phyloP scores from a whole-genome alignment of 208 protist species.

The Leishmania lainsoni region DNA sequence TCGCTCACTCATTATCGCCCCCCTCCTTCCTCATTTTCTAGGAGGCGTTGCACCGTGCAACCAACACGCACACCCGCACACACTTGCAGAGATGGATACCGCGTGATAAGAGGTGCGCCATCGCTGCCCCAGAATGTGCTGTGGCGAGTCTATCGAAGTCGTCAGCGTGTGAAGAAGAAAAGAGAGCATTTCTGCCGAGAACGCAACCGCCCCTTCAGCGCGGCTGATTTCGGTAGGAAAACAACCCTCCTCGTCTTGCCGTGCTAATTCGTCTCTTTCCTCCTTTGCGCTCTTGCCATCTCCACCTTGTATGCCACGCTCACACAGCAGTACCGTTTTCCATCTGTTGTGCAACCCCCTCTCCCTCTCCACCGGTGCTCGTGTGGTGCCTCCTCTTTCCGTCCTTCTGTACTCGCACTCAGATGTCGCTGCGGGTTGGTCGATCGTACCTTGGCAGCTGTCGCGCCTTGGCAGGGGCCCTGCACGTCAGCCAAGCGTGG shows the following conservation, averaged over 20 bases:
- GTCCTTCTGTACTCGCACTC: not conserved
- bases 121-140: not conserved
- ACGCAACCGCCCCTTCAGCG: not conserved
- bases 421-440: conserved; percentile 3
- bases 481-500: conserved; percentile 14
- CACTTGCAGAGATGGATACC: not conserved
- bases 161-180: not conserved
- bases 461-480: not conserved
- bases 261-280: not conserved
- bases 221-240: not conserved
- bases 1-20: not conserved
- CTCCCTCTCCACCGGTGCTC: not conserved
- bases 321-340: not conserved
- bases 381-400: not conserved
- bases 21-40: not conserved
- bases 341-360: not conserved
- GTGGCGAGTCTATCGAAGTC: not conserved
- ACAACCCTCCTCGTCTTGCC: no score
- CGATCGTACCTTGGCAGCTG: not conserved
- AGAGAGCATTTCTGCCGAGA: not conserved
- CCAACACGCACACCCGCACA: not conserved
- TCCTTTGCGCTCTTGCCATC: not conserved
- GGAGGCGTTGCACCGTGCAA: not conserved
- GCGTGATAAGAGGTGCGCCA: not conserved
- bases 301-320: not conserved